Percentiles rank a stretch among this genome's conserved stretches.
These are phyloP conservation scores for Euphorbia neoarborescens DNA, from an alignment of 441 rosid genomes.

Conservation along the genomic window DNA sequence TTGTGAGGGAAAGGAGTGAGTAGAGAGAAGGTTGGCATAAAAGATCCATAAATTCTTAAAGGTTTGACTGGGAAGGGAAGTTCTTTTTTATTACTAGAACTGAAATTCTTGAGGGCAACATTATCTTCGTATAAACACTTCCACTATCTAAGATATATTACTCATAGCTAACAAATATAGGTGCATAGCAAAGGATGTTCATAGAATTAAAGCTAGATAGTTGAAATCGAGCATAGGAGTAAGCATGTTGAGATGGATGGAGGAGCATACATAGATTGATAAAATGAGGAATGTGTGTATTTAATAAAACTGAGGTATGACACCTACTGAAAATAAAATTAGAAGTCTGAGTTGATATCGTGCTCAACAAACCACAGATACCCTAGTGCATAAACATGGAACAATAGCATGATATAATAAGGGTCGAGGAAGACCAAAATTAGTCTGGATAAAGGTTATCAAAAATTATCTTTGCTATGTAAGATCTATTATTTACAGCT, in stretches of 20 bases:
- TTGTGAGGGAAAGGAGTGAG: slow-evolving; percentile 1
- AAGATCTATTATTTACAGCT: no score
- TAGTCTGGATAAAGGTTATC: not conserved
- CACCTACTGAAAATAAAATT: no score
- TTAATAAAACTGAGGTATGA: no score
- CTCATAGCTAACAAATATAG: not conserved
- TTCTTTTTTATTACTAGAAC: not conserved
- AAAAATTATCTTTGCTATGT: no score
- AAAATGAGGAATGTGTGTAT: not conserved
- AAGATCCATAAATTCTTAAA: not conserved
- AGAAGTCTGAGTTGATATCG: not conserved
- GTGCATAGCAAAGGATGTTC: not conserved
- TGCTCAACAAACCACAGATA: not conserved
- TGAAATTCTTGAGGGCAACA: not conserved
- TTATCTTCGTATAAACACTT: not conserved
- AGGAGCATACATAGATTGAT: not conserved
- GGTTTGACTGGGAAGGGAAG: not conserved
- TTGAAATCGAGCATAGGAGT: not conserved
- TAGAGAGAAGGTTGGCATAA: not conserved
- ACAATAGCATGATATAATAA: not conserved
- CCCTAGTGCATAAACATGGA: not conserved
- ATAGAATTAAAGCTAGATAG: not conserved
- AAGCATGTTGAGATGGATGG: not conserved
- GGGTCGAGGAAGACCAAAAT: not conserved
- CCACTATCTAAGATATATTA: not conserved